Percentiles rank a stretch among this genome's conserved stretches.
phyloP scores from a whole-genome alignment of 371 early-diverging fungal species.

The Ordospora pajunii region DNA sequence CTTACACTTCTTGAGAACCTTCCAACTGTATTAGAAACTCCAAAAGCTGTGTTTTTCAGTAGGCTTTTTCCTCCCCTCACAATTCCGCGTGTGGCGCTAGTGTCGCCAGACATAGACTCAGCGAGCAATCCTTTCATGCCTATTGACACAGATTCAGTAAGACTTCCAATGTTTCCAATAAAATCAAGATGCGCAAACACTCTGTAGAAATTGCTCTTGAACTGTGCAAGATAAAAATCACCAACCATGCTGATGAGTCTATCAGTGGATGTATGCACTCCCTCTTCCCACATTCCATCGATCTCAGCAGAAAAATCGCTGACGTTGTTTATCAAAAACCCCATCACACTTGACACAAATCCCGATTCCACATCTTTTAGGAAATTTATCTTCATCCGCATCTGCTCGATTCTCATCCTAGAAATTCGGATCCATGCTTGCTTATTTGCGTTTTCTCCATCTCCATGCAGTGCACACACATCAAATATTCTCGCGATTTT shows the following conservation, averaged over 20 bases:
- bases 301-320: neutral
- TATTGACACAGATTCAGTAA: neutral
- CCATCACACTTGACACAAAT: neutral
- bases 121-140: neutral
- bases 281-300: neutral
- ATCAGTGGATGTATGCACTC: neutral
- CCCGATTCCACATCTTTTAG: neutral
- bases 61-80: neutral
- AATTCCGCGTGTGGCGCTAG: neutral
- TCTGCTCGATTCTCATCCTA: neutral
- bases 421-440: neutral
- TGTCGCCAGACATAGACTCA: neutral
- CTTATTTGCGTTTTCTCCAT: neutral
- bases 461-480: neutral
- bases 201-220: neutral
- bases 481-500: neutral
- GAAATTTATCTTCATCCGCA: neutral
- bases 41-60: neutral
- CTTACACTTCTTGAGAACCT: neutral
- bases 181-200: neutral
- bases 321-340: neutral
- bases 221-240: neutral
- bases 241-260: neutral
- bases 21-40: constrained; percentile 7
- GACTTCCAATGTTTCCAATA: constrained; percentile 3